Percentiles rank a stretch among this genome's conserved stretches.
Conservation (phyloP, 2,329 filamentous ascomycete genomes). For the Talaromyces sp. region DNA sequence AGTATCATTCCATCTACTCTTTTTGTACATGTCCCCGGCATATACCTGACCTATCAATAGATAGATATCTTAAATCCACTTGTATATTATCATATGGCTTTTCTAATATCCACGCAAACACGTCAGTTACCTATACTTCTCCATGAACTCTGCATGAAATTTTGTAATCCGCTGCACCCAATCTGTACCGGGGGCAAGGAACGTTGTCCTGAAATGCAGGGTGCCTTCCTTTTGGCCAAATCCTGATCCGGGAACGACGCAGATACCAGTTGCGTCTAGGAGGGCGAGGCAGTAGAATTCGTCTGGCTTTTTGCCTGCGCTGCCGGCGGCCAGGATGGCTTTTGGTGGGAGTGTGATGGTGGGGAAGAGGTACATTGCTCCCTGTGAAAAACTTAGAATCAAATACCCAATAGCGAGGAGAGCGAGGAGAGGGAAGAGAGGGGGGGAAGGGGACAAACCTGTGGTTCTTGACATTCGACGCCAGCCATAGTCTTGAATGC, state of each 20-base stretch:
- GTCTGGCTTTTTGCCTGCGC: conserved; percentile 72
- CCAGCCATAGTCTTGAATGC: conserved; percentile 95
- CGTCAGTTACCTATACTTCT: conserved; percentile 56
- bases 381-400: conserved; percentile 47
- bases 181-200: conserved; percentile 91
- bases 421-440: not conserved
- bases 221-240: conserved; percentile 93
- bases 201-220: conserved; percentile 93
- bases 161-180: conserved; percentile 84
- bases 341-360: conserved; percentile 76
- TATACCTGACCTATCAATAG: not conserved
- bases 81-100: not conserved
- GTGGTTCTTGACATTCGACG: conserved; percentile 81
- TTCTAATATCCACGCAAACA: not conserved
- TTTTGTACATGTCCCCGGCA: not conserved
- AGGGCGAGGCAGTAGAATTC: conserved; percentile 92
- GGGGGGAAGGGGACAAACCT: conserved; percentile 43
- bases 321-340: conserved; percentile 70
- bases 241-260: conserved; percentile 84
- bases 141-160: conserved; percentile 90
- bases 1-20: not conserved
- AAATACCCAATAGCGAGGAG: too few species aligned
- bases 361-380: conserved; percentile 98
- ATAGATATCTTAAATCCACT: not conserved
- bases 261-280: conserved; percentile 91